Conservation (phyloP, 75 land plant species). For the Pseudotsuga menziesii region DNA sequence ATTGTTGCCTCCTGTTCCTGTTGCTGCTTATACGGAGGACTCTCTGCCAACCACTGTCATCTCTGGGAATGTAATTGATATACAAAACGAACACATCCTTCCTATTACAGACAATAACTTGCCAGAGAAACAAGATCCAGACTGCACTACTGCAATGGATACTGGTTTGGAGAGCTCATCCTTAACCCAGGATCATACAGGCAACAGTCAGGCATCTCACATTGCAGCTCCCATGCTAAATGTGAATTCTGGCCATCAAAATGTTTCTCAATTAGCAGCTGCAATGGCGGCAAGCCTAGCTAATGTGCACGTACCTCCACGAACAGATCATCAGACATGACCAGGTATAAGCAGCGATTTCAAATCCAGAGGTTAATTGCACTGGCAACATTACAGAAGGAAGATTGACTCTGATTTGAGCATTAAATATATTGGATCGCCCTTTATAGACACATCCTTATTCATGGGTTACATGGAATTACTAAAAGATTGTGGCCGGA, state of each 20-base stretch:
- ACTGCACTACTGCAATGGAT: background rate
- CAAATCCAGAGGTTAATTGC: no score
- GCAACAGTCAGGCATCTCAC: constrained; percentile 10
- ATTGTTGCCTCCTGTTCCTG: background rate
- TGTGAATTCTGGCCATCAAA: constrained; percentile 1
- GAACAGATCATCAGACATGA: background rate
- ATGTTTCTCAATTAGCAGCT: constrained; percentile 29
- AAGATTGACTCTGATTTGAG: background rate
- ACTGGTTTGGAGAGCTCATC: background rate
- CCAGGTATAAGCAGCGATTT: no score
- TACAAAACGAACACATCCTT: background rate
- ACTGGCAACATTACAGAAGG: no score
- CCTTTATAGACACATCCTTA: background rate
- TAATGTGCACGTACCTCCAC: constrained; percentile 21
- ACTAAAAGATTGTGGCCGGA: background rate
- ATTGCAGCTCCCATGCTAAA: constrained; percentile 1
- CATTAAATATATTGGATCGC: background rate
- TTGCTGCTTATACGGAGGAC: background rate
- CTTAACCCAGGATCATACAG: constrained; percentile 1
- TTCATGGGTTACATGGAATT: background rate
- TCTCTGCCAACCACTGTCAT: background rate
- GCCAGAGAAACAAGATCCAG: constrained; percentile 3
- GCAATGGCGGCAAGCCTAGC: constrained; percentile 48
- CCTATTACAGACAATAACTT: background rate
- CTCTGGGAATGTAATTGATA: background rate